Conservation (phyloP, 768 basidiomycete species). For the Gyrodon lividus region DNA sequence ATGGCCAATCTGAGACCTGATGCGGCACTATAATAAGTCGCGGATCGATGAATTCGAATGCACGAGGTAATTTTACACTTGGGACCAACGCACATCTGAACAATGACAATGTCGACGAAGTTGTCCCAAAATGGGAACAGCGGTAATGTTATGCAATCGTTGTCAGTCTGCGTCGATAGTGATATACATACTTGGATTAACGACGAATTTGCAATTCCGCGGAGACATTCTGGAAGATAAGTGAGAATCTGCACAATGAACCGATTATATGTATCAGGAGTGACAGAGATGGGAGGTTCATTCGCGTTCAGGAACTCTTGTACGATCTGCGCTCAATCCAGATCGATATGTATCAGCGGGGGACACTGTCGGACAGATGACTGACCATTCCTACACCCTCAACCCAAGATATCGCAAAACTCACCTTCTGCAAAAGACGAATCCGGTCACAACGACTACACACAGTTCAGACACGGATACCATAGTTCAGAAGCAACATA, state of each 20-base stretch:
- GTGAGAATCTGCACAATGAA: too few species aligned
- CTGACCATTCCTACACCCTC: background rate
- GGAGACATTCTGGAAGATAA: background rate
- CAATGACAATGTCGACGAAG: slow-evolving; percentile 10
- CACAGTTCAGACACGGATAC: background rate
- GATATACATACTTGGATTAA: background rate
- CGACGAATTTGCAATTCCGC: background rate
- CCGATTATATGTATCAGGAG: too few species aligned
- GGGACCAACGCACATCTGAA: slow-evolving; percentile 12
- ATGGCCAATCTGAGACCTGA: background rate
- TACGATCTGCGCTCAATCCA: background rate
- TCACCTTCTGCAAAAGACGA: background rate
- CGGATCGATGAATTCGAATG: background rate
- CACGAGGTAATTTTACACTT: background rate
- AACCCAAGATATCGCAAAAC: background rate
- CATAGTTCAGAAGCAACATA: background rate
- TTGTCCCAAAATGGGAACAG: slow-evolving; percentile 7
- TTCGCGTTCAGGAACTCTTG: background rate
- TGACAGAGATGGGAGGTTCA: too few species aligned
- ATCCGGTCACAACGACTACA: background rate
- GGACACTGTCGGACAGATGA: background rate
- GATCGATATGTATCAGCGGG: background rate
- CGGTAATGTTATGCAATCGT: background rate
- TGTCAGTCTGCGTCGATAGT: background rate
- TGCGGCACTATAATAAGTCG: background rate